phyloP scores from a whole-genome alignment of 495 filamentous ascomycete species.

The Talaromyces nanjingensis region DNA sequence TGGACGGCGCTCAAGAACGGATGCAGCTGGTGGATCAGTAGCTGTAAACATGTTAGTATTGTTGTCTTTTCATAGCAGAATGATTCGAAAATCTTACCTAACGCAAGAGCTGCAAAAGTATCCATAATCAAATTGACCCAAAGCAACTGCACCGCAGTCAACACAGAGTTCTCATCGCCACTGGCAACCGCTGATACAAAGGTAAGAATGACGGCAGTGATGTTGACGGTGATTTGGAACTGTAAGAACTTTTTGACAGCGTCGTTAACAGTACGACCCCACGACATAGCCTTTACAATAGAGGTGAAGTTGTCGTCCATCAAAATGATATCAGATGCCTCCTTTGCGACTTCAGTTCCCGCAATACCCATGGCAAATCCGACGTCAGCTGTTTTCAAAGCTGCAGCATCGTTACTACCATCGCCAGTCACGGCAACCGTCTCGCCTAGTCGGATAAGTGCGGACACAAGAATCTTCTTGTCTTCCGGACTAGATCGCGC shows the following conservation, averaged over 20 bases:
- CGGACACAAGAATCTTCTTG: constrained; percentile 72
- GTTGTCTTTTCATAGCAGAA: neutral
- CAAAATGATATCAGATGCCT: constrained; percentile 87
- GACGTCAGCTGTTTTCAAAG: constrained; percentile 79
- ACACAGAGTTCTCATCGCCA: constrained; percentile 57
- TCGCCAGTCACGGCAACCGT: constrained; percentile 92
- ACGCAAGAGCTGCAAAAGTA: constrained; percentile 88
- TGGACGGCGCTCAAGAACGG: constrained; percentile 66
- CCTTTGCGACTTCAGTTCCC: constrained; percentile 88
- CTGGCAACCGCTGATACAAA: constrained; percentile 74
- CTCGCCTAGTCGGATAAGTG: constrained; percentile 77
- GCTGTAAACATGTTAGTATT: constrained; percentile 29
- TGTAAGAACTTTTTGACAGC: constrained; percentile 87
- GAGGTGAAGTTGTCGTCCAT: constrained; percentile 93
- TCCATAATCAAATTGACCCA: constrained; percentile 97
- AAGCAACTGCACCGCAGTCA: constrained; percentile 79
- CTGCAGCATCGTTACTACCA: constrained; percentile 87
- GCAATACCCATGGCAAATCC: constrained; percentile 90
- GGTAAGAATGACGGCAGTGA: constrained; percentile 78
- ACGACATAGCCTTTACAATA: constrained; percentile 81
- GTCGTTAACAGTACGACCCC: constrained; percentile 86
- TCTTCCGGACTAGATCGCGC: constrained; percentile 81
- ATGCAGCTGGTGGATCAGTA: constrained; percentile 68
- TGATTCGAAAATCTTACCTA: constrained; percentile 26
- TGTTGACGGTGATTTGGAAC: constrained; percentile 91